Conservation (phyloP, 2,329 filamentous ascomycete species). For the Cercospora brassicicola region DNA sequence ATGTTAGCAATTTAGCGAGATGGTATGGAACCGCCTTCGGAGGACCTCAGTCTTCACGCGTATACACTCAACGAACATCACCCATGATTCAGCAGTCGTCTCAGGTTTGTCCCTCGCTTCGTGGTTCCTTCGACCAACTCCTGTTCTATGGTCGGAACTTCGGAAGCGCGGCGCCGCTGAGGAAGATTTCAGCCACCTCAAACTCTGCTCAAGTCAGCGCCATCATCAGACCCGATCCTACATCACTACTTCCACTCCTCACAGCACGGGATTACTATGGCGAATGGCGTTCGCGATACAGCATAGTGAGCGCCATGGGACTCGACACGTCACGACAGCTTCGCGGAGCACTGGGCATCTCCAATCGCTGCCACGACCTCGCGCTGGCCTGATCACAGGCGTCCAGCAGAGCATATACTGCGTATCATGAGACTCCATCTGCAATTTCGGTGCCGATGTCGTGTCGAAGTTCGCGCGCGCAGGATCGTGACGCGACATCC, state of each 20-base stretch:
- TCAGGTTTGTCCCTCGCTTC: background rate
- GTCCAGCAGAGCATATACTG: background rate
- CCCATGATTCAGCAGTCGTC: background rate
- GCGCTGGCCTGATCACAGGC: background rate
- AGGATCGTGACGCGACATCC: background rate
- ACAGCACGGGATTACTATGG: background rate
- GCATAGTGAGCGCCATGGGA: background rate
- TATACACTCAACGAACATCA: background rate
- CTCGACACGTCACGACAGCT: background rate
- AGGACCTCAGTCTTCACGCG: background rate
- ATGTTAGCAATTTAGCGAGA: background rate
- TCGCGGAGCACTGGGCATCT: background rate
- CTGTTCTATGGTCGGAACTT: background rate
- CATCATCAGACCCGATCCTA: background rate
- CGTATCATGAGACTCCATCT: background rate
- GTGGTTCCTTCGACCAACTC: background rate
- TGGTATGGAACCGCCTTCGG: background rate
- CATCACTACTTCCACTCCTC: background rate
- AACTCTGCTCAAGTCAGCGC: background rate
- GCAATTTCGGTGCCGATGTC: conserved; percentile 5
- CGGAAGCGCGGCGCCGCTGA: background rate
- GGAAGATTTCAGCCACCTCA: background rate
- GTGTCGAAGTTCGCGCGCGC: background rate
- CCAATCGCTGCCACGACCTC: background rate
- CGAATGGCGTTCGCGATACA: background rate